Base-by-base conservation (phyloP, 164 flowering plant species). In the Vitis amurensis region DNA sequence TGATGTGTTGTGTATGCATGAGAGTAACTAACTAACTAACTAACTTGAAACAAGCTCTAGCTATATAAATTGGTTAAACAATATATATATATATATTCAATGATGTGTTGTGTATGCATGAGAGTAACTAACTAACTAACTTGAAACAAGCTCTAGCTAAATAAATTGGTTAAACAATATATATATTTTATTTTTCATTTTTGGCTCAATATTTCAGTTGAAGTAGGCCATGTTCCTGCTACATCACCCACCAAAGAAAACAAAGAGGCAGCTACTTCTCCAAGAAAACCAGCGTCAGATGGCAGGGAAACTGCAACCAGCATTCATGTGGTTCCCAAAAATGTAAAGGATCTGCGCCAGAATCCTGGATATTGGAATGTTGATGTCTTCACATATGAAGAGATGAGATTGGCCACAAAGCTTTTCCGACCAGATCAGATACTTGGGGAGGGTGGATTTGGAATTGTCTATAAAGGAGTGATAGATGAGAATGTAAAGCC, bases 371-470 rank as follows among this genome's bases (percentile, higher is more conserved):
- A 81, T 69, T 63, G 71, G 52, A 80, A 94, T 73, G 91, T 90
- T 12, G 90, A 88, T 76, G 86, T 84, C 57, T 94, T 94, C 74
- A 83, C 94, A 19, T 94, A 92, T 71, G 84, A 81, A 27, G 97
- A 94, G 80, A 87, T 89, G 94, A 86, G 77, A 62, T 23, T 90
- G 68, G 94, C 97, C 11, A 94, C 97, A 37, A 94, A 90, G 77
- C 86, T 82, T 64, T 94, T 94, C 80, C 82, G 94, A 27, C 91
- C 92, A 31, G 91, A 90, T 79, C 85, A 82, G 55, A 87, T 91
- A 57, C 85, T 94, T 11, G 99, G 99, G 16, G 97, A 94, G 78
- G 99, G 99, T 48, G 99, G 99, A 0, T 94, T 94, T 79, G 99
- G 99, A 55, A 77, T 88, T 63, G 99, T 94, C n/a, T 92, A 94